Evolutionary conservation across 352 stramenopile genomes (phyloP).

Genomic region (Globisporangium nunn): DNA sequence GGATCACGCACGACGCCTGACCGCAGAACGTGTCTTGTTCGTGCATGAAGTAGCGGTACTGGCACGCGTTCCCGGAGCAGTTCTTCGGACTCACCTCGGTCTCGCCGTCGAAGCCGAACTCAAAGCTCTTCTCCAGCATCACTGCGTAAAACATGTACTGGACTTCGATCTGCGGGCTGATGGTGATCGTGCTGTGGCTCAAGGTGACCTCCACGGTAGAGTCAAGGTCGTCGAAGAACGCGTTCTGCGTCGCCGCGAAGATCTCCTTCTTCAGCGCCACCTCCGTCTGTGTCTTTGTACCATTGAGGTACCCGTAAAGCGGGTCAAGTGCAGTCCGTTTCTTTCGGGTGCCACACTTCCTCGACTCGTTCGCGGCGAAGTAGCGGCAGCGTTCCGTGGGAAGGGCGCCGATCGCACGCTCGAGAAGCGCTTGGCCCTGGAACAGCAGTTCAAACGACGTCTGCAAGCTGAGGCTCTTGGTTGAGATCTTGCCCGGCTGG

Average conservation of each 20-base stretch:
- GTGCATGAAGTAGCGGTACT: constrained; percentile 9
- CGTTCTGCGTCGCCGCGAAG: constrained; percentile 1
- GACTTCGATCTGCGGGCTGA: constrained; percentile 13
- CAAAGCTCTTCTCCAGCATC: constrained; percentile 7
- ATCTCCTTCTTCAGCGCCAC: constrained; percentile 7
- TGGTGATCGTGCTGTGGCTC: background rate
- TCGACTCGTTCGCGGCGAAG: background rate
- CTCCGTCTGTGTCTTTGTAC: constrained; percentile 9
- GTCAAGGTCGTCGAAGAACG: constrained; percentile 13
- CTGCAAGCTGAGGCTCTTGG: constrained; percentile 6
- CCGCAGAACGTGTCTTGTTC: constrained; percentile 12
- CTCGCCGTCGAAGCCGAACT: constrained; percentile 9
- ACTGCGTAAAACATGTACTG: constrained; percentile 11
- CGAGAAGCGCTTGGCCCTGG: constrained; percentile 19
- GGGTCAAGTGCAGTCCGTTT: constrained; percentile 2
- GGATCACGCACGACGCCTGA: constrained; percentile 8
- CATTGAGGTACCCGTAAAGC: constrained; percentile 19
- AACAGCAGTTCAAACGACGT: constrained; percentile 22
- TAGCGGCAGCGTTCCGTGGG: constrained; percentile 9
- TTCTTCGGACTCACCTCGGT: constrained; percentile 2
- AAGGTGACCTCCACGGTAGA: background rate
- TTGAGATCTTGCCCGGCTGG: background rate
- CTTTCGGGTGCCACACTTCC: background rate
- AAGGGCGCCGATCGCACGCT: constrained; percentile 13
- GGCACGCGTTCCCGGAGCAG: constrained; percentile 9